These are phyloP conservation scores for Aspergillus pseudoterreus DNA, from an alignment of 2,329 filamentous ascomycete species.

Conservation along the genomic window DNA sequence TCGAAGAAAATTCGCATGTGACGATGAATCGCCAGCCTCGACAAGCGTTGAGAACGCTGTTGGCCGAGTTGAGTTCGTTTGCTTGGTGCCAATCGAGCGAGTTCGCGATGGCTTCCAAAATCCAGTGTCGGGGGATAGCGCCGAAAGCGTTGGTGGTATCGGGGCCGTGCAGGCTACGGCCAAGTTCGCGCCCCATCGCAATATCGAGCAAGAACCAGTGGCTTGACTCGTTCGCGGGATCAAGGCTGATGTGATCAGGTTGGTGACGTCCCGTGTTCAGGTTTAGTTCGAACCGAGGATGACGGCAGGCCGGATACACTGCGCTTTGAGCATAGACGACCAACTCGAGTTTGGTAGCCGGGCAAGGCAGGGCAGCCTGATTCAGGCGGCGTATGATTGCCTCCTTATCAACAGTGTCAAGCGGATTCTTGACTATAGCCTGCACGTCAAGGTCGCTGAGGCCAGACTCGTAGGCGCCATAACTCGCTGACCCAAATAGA, in stretches of 20 bases:
- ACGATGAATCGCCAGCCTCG: constrained; percentile 12
- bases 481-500: constrained; percentile 11
- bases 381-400: constrained; percentile 7
- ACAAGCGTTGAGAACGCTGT: constrained; percentile 13
- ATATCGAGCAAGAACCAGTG: constrained; percentile 14
- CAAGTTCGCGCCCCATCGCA: constrained; percentile 13
- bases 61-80: constrained; percentile 12
- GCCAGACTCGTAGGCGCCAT: constrained; percentile 10
- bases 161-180: constrained; percentile 10
- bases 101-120: constrained; percentile 9
- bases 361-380: constrained; percentile 10
- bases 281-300: constrained; percentile 5
- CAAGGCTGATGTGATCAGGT: constrained; percentile 10
- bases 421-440: constrained; percentile 9
- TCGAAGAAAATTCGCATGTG: constrained; percentile 10
- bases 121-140: constrained; percentile 11
- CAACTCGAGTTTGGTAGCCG: constrained; percentile 12
- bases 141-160: constrained; percentile 9
- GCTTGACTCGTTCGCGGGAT: constrained; percentile 11
- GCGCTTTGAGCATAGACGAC: constrained; percentile 10
- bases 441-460: constrained; percentile 9
- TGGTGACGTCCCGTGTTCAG: constrained; percentile 5
- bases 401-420: constrained; percentile 5
- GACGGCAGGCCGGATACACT: constrained; percentile 6
- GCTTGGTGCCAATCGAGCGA: constrained; percentile 12